Evolutionary conservation across 108 stramenopile genomes (phyloP), one percentile per base, ranked within the genome.

Genomic region (Nitzschia sp.): DNA sequence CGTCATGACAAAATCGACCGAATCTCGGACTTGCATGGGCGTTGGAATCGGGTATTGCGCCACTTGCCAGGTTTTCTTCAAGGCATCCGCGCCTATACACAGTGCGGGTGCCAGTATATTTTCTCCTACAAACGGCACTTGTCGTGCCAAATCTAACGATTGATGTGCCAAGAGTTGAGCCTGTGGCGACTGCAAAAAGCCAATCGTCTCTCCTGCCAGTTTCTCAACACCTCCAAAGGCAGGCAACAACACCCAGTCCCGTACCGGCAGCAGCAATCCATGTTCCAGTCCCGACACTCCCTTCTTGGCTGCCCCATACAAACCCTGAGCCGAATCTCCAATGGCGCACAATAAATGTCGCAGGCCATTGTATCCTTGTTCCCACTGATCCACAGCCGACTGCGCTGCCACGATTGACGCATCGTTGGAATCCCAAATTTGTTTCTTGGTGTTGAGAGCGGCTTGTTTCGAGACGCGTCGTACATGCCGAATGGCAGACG

Each of bases 361-460:
- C 30, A 82, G 18, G 6, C 59, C 71, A 45, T 70, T 70, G 72
- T 89, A 89, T 17, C 46, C 34, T 13, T 77, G 56, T 68, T 85
- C 87, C 81, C 82, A 89, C 26, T 77, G 76, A 74, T 89, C 87
- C 0, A 85, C 84, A 2, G 87, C 87, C 18, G 59, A 45, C 28
- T 81, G 75, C 24, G 87, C 87, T 6, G 80, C 87, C 23, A 80
- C 76, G 30, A 85, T 76, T 6, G 66, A 69, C 4, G 73, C 60
- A 56, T 85, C 87, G 54, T 85, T 89, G 19, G 84, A 82, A 59
- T 89, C 84, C 87, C 87, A 89, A 47, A 89, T 71, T 60, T 78
- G 59, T 69, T 76, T 46, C 53, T 85, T 85, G 62, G 77, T 85
- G 33, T 70, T 48, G 25, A 79, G 34, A 1, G 68, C 84, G 0